Evolutionary conservation across 495 filamentous ascomycete genomes (phyloP), one percentile per base, ranked within the genome.

Genomic region (Aspergillus sclerotiicarbonarius): DNA sequence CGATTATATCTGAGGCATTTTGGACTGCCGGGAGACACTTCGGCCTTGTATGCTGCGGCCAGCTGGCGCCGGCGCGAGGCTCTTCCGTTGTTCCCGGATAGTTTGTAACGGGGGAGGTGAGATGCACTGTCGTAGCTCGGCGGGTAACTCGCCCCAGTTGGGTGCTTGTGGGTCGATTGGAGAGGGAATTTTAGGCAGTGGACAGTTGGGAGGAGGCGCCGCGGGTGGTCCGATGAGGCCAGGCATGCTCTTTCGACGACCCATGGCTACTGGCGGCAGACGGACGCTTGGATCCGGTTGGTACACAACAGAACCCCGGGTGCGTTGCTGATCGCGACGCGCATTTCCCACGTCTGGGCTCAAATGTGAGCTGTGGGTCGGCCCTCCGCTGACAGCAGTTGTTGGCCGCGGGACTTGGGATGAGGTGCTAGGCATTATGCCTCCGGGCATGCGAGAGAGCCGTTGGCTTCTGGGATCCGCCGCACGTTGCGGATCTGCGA

Each of bases 161-260:
- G 25, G 48, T 8, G 56, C 35, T 12, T 56, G 35, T 29, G 57
- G 51, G 2, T 62, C 58, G 6, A 65, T 55, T 12, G 64, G 55
- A 0, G 69, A 67, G 9, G 86, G 86, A 10, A 89, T 75, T 6
- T 85, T 82, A 7, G 86, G 86, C 4, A 89, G 75, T 0, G 86
- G 84, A 51, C 79, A 80, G 18, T 78, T 84, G 10, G 86, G 86
- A 15, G 86, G 86, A 12, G 86, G 86, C 13, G 78, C 82, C 12
- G 76, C 78, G 0, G 86, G 86, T 44, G 85, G 86, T 1, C 84
- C 84, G 10, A 82, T 74, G 1, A 88, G 68, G 7, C 81, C 80
- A 5, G 83, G 82, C 76, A 87, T 76, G 63, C 84, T 87, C 58
- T 80, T 80, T 32, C 82, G 76, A 29, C 67, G 70, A 9, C 61